phyloP scores from a whole-genome alignment of 2,329 filamentous ascomycete species.

The Xylaria arbuscula region DNA sequence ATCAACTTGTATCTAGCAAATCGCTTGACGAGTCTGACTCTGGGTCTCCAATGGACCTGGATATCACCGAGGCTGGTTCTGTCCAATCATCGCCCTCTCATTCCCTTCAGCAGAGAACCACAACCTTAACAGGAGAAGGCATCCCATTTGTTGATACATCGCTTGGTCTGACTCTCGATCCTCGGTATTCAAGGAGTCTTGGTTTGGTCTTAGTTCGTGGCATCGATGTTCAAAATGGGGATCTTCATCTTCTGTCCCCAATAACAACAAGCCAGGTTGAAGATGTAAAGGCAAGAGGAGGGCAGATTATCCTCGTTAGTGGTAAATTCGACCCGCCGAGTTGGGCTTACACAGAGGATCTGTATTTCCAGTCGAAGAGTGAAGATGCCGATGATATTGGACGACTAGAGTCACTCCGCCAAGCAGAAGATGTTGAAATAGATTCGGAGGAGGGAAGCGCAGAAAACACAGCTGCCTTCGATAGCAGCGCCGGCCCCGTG shows the following conservation, averaged over 20 bases:
- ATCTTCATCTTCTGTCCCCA: slow-evolving; percentile 75
- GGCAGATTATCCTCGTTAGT: slow-evolving; percentile 70
- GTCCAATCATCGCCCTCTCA: slow-evolving; percentile 29
- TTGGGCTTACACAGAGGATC: slow-evolving; percentile 76
- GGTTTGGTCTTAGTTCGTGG: slow-evolving; percentile 77
- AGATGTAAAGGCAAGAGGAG: slow-evolving; percentile 55
- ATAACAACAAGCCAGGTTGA: slow-evolving; percentile 57
- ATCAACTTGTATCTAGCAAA: slow-evolving; percentile 37
- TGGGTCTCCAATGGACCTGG: slow-evolving; percentile 41
- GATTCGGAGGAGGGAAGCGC: slow-evolving; percentile 52
- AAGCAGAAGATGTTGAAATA: slow-evolving; percentile 49
- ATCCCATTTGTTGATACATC: slow-evolving; percentile 72
- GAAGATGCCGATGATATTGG: slow-evolving; percentile 42
- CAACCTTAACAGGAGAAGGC: slow-evolving; percentile 59
- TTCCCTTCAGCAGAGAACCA: slow-evolving; percentile 44
- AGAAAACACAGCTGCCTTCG: slow-evolving; percentile 24
- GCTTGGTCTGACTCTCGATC: slow-evolving; percentile 67
- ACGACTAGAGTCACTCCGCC: slow-evolving; percentile 39
- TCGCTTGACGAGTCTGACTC: slow-evolving; percentile 12
- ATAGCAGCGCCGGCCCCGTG: slow-evolving; percentile 44
- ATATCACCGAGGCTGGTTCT: slow-evolving; percentile 34
- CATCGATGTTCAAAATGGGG: slow-evolving; percentile 65
- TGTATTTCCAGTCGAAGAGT: slow-evolving; percentile 55
- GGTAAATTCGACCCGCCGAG: slow-evolving; percentile 75
- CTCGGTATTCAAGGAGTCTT: slow-evolving; percentile 67